These are phyloP conservation scores for Exophiala sp. DNA, from an alignment of 2,329 filamentous ascomycete species.

Conservation along the genomic window DNA sequence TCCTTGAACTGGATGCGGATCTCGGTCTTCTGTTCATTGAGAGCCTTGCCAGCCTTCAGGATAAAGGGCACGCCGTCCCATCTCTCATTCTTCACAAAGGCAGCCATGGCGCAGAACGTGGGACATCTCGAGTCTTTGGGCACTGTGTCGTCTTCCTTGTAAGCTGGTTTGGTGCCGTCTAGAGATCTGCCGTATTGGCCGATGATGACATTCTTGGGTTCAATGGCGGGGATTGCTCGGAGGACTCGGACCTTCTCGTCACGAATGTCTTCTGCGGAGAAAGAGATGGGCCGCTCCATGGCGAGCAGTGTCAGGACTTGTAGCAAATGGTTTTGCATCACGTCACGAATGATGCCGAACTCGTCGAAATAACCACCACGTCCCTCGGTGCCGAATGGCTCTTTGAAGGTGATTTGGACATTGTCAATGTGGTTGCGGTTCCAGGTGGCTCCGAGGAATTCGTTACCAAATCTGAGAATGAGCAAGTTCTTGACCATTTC, in stretches of 20 bases:
- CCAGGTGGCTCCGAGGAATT: conserved; percentile 97
- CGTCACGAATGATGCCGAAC: conserved; percentile 98
- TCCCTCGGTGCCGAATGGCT: conserved; percentile 96
- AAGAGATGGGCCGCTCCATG: conserved; percentile 97
- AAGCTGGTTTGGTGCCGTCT: conserved; percentile 91
- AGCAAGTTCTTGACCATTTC: conserved; percentile 99
- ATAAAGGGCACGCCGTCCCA: conserved; percentile 99
- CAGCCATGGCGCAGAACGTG: conserved; percentile 94
- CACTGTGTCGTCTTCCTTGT: conserved; percentile 98
- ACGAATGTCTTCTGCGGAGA: conserved; percentile 95
- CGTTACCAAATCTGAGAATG: conserved; percentile 95
- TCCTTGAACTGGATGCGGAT: conserved; percentile 99
- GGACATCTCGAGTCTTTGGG: conserved; percentile 96
- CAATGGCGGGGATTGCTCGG: conserved; percentile 84
- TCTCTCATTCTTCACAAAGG: conserved; percentile 98
- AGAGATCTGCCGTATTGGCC: conserved; percentile 96
- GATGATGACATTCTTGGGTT: conserved; percentile 99
- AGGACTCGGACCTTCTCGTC: conserved; percentile 97
- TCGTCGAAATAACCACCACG: conserved; percentile 98
- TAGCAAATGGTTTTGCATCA: conserved; percentile 99
- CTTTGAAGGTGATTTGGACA: conserved; percentile 98
- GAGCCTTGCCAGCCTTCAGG: conserved; percentile 95
- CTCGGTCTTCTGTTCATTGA: conserved; percentile 99
- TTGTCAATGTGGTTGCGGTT: conserved; percentile 99
- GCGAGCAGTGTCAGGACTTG: conserved; percentile 93